Evolutionary conservation across 2,329 filamentous ascomycete species (phyloP).

Genomic region (Hypoxylon sp.): DNA sequence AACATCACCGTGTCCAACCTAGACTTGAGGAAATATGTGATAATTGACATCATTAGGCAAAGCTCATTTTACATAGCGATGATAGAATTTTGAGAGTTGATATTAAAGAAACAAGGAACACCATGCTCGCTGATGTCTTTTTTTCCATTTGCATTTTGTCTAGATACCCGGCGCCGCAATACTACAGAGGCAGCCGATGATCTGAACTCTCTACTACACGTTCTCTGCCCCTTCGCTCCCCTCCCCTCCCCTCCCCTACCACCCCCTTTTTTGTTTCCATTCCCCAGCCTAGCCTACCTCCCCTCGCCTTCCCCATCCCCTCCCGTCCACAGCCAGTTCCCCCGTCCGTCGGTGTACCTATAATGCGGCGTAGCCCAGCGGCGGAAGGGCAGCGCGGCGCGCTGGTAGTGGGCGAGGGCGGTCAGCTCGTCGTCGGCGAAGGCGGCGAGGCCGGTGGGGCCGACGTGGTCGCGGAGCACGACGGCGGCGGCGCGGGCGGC

Average conservation of each 20-base stretch:
- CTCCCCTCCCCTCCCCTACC: not conserved
- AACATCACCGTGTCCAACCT: too few relatives aligned
- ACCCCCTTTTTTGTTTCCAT: not conserved
- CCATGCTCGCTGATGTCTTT: too few relatives aligned
- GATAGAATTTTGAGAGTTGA: too few relatives aligned
- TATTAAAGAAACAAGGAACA: too few relatives aligned
- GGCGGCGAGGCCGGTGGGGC: conserved; percentile 39
- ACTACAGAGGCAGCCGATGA: too few relatives aligned
- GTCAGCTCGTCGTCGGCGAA: conserved; percentile 22
- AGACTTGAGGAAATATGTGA: too few relatives aligned
- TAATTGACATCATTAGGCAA: too few relatives aligned
- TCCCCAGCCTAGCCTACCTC: not conserved
- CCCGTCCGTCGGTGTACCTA: not conserved
- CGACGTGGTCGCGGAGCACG: conserved; percentile 39
- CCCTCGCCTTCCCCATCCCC: not conserved
- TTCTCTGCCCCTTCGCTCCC: not conserved
- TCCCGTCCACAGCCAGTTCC: not conserved
- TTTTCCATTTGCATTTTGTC: too few relatives aligned
- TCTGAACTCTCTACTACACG: too few relatives aligned
- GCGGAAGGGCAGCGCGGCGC: not conserved
- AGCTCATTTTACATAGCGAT: too few relatives aligned
- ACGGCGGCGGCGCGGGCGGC: conserved; percentile 36
- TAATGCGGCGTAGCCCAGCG: not conserved
- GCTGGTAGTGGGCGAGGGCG: not conserved
- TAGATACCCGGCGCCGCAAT: too few relatives aligned